Evolutionary conservation across 345 rosid species (phyloP), one percentile per base, ranked within the genome.

Genomic region (Camelina laxa): DNA sequence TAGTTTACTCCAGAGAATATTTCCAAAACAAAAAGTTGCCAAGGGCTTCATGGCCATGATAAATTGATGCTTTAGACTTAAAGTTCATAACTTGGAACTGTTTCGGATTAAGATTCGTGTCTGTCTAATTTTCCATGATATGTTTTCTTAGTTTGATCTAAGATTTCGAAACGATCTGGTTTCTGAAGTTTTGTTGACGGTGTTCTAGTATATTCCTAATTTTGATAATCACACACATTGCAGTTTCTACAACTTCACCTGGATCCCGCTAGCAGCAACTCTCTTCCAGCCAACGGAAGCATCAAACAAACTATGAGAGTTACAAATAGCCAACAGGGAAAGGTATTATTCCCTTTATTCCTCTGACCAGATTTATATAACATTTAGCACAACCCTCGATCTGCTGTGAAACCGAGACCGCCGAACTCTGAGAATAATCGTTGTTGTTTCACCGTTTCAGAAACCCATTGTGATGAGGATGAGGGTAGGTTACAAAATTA

Each of bases 241-340:
- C 96, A 94, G 98, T 94, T 88, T 80, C 91, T 94, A 72, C 97
- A 94, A 82, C 85, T 94, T 79, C 93, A 88, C 82, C 82, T 94
- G 76, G 95, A 94, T 68, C 91, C 98, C 13, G 95, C 97, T 36
- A 91, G 93, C 73, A 53, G 91, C 85, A 88, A 80, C 60, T 82
- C 83, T 62, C 84, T 94, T 38, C 89, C 95, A 58, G 89, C 88
- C 22, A 81, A 83, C 30, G 87, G 87, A 55, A 84, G 81, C 53
- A 82, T 91, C 38, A 83, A 78, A 53, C 98, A 91, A 81, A 86
- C 74, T 45, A 78, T 91, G 85, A 88, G 80, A 71, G 93, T 94
- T 63, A 86, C 88, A 49, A 94, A 94, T 84, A 89, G 85, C 84
- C 97, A 88, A 82, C 91, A 88, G 9, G 97, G 97, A 71, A 94